Percentiles rank a stretch among this genome's conserved stretches.
phyloP scores from a whole-genome alignment of 2,329 filamentous ascomycete genomes.

The Phialophora expanda region DNA sequence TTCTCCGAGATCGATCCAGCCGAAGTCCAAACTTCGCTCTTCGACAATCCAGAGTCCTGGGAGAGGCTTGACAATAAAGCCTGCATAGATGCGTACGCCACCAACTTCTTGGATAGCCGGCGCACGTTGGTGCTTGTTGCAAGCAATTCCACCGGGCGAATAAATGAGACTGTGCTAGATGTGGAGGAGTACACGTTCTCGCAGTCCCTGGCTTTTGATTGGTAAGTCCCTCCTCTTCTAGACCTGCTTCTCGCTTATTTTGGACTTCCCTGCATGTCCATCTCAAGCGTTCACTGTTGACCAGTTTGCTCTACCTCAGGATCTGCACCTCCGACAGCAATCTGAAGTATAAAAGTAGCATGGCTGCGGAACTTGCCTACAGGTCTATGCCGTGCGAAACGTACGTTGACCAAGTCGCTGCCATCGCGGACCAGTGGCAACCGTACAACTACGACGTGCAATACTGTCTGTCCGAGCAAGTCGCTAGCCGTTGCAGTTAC shows the following conservation, averaged over 20 bases:
- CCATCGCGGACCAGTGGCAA: slow-evolving; percentile 28
- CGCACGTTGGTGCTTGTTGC: slow-evolving; percentile 34
- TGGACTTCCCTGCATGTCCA: not conserved
- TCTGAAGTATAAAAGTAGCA: slow-evolving; percentile 11
- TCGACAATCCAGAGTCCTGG: slow-evolving; percentile 6
- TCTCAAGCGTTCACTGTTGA: not conserved
- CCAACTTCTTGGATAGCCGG: slow-evolving; percentile 22
- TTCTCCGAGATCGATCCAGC: not conserved
- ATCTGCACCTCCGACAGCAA: slow-evolving; percentile 26
- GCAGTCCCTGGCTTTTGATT: slow-evolving; percentile 7
- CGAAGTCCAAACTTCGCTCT: slow-evolving; percentile 7
- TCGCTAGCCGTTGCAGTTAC: slow-evolving; percentile 33
- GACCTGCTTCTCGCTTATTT: not conserved
- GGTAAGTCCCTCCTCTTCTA: slow-evolving; percentile 6
- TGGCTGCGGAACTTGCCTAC: not conserved
- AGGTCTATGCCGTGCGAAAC: slow-evolving; percentile 21
- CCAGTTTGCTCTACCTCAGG: slow-evolving; percentile 14
- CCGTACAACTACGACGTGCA: slow-evolving; percentile 29
- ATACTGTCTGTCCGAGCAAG: slow-evolving; percentile 35
- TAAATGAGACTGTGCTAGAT: slow-evolving; percentile 10
- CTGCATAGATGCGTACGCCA: slow-evolving; percentile 33
- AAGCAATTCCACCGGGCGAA: slow-evolving; percentile 9
- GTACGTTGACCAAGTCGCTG: slow-evolving; percentile 22
- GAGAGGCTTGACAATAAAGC: slow-evolving; percentile 23
- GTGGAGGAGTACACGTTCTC: slow-evolving; percentile 2